Conservation (phyloP, 2,329 filamentous ascomycete species). For the Fulvia fulva region DNA sequence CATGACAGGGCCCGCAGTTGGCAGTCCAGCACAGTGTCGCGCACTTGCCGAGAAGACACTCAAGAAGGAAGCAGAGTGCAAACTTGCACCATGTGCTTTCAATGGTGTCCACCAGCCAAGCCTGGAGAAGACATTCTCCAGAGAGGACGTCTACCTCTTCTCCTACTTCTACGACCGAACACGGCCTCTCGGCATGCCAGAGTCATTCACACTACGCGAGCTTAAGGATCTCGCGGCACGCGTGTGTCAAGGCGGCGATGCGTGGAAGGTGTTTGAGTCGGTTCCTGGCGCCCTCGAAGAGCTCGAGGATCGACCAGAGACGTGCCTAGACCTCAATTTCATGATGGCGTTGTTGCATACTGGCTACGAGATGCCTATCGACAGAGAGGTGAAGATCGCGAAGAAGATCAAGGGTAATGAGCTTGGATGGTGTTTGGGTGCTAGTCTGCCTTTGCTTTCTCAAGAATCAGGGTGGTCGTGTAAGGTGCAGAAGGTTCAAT, state of each 20-base stretch:
- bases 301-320: slow-evolving; percentile 76
- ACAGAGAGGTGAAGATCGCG: slow-evolving; percentile 92
- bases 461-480: slow-evolving; percentile 31
- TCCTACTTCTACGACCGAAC: slow-evolving; percentile 98
- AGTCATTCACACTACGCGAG: slow-evolving; percentile 88
- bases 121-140: slow-evolving; percentile 83
- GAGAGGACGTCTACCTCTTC: slow-evolving; percentile 92
- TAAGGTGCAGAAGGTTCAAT: slow-evolving; percentile 20
- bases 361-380: slow-evolving; percentile 96
- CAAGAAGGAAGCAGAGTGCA: slow-evolving; percentile 78
- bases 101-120: slow-evolving; percentile 94
- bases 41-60: slow-evolving; percentile 85
- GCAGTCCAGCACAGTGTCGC: slow-evolving; percentile 82
- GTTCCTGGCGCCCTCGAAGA: slow-evolving; percentile 76
- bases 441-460: slow-evolving; percentile 52
- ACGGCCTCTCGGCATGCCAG: slow-evolving; percentile 93
- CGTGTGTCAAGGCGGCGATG: slow-evolving; percentile 80
- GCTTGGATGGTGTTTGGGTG: slow-evolving; percentile 94
- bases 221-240: slow-evolving; percentile 78
- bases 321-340: slow-evolving; percentile 93
- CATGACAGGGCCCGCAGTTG: slow-evolving; percentile 77
- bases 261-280: slow-evolving; percentile 76
- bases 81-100: slow-evolving; percentile 91
- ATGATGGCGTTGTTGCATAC: slow-evolving; percentile 91
- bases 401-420: slow-evolving; percentile 99